Evolutionary conservation across 2,329 filamentous ascomycete species (phyloP).

Genomic region (Lecanicillium sp.): DNA sequence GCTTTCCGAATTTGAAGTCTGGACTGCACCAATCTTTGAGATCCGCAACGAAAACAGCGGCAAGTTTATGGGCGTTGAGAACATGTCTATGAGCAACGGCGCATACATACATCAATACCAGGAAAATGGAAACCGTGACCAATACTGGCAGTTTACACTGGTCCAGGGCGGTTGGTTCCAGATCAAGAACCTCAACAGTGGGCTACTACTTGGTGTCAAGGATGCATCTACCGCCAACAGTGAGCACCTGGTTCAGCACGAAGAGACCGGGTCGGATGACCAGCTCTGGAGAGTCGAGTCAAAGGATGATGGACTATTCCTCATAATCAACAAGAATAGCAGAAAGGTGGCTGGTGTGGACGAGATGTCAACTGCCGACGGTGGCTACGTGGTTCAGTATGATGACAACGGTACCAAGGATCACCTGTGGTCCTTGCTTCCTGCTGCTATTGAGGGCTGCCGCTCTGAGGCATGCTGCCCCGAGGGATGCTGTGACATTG

Average conservation of each 20-base stretch:
- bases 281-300: slow-evolving; percentile 11
- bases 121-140: slow-evolving; percentile 9
- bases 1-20: slow-evolving; percentile 24
- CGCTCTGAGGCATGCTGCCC: no score
- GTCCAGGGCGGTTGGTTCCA: slow-evolving; percentile 10
- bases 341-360: slow-evolving; percentile 10
- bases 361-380: slow-evolving; percentile 7
- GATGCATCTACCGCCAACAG: slow-evolving; percentile 7
- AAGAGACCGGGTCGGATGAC: slow-evolving; percentile 4
- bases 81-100: neutral
- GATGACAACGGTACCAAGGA: slow-evolving; percentile 11
- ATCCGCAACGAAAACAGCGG: slow-evolving; percentile 12
- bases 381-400: slow-evolving; percentile 11
- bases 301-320: slow-evolving; percentile 6
- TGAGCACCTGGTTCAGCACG: slow-evolving; percentile 7
- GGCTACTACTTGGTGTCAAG: slow-evolving; percentile 7
- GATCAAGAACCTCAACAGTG: slow-evolving; percentile 10
- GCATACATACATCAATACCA: slow-evolving; percentile 10
- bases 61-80: slow-evolving; percentile 10
- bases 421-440: slow-evolving; percentile 10
- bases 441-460: slow-evolving; percentile 4
- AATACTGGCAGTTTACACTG: slow-evolving; percentile 9
- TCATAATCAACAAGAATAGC: slow-evolving; percentile 12
- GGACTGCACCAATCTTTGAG: slow-evolving; percentile 16
- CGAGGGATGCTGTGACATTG: no score